Evolutionary conservation across 345 rosid species (phyloP), one percentile per base, ranked within the genome.

Genomic region (Salix purpurea): DNA sequence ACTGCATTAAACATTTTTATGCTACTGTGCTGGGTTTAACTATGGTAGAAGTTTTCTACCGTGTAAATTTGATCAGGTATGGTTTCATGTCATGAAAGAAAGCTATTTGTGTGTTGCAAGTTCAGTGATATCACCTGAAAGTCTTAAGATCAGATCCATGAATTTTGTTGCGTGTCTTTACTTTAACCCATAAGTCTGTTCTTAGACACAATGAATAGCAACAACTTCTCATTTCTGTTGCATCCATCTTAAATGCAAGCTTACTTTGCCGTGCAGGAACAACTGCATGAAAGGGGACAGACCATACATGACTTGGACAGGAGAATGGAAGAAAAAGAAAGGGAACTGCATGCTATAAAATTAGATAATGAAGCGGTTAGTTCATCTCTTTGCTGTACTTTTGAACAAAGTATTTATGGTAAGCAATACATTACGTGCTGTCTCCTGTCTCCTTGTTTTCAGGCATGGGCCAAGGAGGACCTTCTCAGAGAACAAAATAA

Each of bases 391-490:
- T 60, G 0, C n/a, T 70, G 39, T 67, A 23, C 30, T 69, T 68
- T 71, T 58, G 28, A 40, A 66, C 19, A 37, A 19, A 23, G 24
- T 24, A 4, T 70, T 75, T 32, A 6, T 32, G 8, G 54, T 62
- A 65, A 14, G 46, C 40, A 52, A 13, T 83, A 26, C 61, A 30
- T 62, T 81, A 46, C 60, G 15, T 77, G 67, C 52, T 58, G 7
- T 32, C 52, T 68, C 70, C 77, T 69, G 11, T 78, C 18, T 69
- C 42, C 82, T 40, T 34, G 68, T 34, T 70, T 46, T 58, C 72
- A 96, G 99, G 93, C 91, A 14, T 94, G 99, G 99, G 99, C 91
- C n/a, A 96, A 94, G 82, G 98, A 96, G 78, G 98, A 89, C 77
- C 91, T 93, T 70, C 83, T 96, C 15, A 89, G 92, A 80, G 98